Conservation (phyloP, 345 rosid genomes). For the Syzygium aromaticum region DNA sequence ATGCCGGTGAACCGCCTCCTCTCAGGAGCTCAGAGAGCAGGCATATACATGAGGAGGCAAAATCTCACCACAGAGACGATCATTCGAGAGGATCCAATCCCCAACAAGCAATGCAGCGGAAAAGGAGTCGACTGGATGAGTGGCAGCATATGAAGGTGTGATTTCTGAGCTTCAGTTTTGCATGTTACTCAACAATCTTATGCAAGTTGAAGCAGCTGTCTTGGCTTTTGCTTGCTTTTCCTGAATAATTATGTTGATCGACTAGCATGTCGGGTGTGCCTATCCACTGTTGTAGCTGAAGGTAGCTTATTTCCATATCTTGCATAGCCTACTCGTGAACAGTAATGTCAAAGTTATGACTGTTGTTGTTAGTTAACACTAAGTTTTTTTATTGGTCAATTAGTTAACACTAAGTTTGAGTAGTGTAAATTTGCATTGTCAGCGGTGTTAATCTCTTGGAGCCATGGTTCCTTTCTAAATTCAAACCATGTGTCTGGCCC, state of each 20-base stretch:
- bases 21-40: slow-evolving; percentile 55
- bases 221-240: background rate
- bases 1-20: slow-evolving; percentile 51
- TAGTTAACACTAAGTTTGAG: background rate
- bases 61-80: slow-evolving; percentile 20
- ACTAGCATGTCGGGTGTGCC: background rate
- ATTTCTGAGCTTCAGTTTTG: background rate
- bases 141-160: slow-evolving; percentile 44
- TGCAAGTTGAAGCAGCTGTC: background rate
- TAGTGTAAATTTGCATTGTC: background rate
- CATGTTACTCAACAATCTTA: background rate
- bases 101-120: slow-evolving; percentile 26
- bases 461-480: background rate
- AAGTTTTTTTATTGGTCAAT: background rate
- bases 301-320: background rate
- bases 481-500: background rate
- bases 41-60: slow-evolving; percentile 31
- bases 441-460: background rate
- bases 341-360: background rate
- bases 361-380: background rate
- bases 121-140: slow-evolving; percentile 50
- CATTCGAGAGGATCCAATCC: slow-evolving; percentile 42
- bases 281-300: background rate
- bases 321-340: background rate
- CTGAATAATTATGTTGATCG: background rate